A percentile compares a stretch with the other conserved stretches of the same genome.
These are phyloP conservation scores for Lepidium aucheri DNA, from an alignment of 345 rosid species.

Conservation along the genomic window DNA sequence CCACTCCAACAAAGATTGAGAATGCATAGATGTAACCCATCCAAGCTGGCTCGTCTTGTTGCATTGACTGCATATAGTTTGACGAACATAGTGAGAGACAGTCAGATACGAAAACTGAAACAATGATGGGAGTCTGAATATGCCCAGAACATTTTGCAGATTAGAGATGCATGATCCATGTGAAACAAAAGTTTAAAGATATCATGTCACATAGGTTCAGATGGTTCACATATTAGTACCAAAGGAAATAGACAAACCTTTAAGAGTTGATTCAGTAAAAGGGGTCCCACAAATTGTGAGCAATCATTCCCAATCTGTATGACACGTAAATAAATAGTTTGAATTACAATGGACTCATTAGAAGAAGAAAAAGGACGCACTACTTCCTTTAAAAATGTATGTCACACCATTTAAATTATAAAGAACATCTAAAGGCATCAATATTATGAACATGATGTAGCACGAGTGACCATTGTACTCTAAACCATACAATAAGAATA, in stretches of 20 bases:
- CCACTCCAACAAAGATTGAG: conserved; percentile 31
- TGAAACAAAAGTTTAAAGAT: not conserved
- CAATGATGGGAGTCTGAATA: not conserved
- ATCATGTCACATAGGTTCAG: not conserved
- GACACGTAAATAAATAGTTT: not conserved
- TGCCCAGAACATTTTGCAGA: not conserved
- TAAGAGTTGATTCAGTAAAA: conserved; percentile 68
- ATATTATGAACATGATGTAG: not conserved
- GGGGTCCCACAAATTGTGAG: conserved; percentile 96
- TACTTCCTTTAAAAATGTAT: not conserved
- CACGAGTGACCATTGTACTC: not conserved
- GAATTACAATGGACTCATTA: not conserved
- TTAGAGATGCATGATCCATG: conserved; percentile 4
- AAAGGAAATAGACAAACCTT: conserved; percentile 42
- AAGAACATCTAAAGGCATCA: not conserved
- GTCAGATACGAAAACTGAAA: conserved; percentile 6
- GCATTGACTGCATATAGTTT: conserved; percentile 81
- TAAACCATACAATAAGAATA: not conserved
- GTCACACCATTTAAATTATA: not conserved
- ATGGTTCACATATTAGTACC: not conserved
- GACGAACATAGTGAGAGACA: conserved; percentile 10
- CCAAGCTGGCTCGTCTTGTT: conserved; percentile 84
- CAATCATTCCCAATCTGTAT: conserved; percentile 52
- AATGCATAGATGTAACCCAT: conserved; percentile 64
- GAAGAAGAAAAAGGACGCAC: not conserved